Percentiles rank a stretch among this genome's conserved stretches.
Evolutionary conservation across 208 protist species (phyloP).

Genomic region (Acanthamoeba royreba): DNA sequence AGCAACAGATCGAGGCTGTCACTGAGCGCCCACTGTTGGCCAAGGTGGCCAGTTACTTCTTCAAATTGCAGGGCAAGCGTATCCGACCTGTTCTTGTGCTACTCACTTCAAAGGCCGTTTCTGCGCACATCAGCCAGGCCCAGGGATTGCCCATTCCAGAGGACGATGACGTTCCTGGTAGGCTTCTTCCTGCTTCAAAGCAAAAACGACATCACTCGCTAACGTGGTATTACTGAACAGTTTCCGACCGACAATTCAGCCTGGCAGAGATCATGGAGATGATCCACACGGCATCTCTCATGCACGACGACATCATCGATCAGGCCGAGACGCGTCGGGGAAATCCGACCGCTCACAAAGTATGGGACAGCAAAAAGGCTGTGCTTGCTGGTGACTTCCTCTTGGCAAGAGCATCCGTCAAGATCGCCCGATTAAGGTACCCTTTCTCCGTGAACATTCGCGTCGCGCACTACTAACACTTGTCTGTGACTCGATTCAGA

Average conservation of each 20-base stretch:
- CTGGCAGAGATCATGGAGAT: slow-evolving; percentile 93
- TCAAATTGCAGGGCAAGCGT: slow-evolving; percentile 48
- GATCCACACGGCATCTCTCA: slow-evolving; percentile 92
- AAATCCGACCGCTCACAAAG: slow-evolving; percentile 80
- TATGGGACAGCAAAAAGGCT: slow-evolving; percentile 87
- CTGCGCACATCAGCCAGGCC: not conserved
- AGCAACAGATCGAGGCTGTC: slow-evolving; percentile 29
- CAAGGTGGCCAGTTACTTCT: slow-evolving; percentile 48
- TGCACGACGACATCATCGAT: slow-evolving; percentile 96
- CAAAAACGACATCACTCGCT: no score
- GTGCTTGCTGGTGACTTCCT: slow-evolving; percentile 93
- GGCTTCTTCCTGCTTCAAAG: not conserved
- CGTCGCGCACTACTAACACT: no score
- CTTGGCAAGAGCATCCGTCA: slow-evolving; percentile 79
- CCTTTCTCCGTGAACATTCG: no score
- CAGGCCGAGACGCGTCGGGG: slow-evolving; percentile 87
- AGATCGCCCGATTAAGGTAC: slow-evolving; percentile 28
- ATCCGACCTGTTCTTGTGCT: slow-evolving; percentile 44
- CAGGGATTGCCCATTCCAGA: not conserved
- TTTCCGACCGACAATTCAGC: slow-evolving; percentile 44
- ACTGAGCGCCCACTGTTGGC: slow-evolving; percentile 31
- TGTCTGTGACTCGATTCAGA: no score
- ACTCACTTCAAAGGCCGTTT: slow-evolving; percentile 34
- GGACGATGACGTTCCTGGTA: not conserved
- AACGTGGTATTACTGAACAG: no score